A percentile compares a stretch with the other conserved stretches of the same genome.
phyloP scores from a whole-genome alignment of 768 basidiomycete species.

The Boletus rufocinnamomeus region DNA sequence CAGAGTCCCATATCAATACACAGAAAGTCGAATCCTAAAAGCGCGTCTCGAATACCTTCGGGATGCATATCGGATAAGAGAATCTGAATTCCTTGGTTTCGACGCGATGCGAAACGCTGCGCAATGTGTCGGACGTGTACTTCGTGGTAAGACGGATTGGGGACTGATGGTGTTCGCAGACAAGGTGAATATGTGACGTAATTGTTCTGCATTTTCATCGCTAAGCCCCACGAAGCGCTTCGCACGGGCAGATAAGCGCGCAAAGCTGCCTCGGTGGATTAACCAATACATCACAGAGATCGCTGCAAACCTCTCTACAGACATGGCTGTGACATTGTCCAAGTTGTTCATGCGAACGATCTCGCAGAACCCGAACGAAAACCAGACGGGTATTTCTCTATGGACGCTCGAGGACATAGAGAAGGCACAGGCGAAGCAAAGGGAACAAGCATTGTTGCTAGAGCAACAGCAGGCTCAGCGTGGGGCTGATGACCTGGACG shows the following conservation, averaged over 20 bases:
- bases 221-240: conserved; percentile 62
- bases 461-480: conserved; percentile 33
- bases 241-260: conserved; percentile 88
- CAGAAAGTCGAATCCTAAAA: conserved; percentile 95
- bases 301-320: conserved; percentile 94
- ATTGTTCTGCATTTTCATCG: not conserved
- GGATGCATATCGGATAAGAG: conserved; percentile 97
- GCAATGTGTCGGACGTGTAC: conserved; percentile 96
- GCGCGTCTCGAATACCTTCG: conserved; percentile 96
- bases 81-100: conserved; percentile 98
- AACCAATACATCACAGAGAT: conserved; percentile 99
- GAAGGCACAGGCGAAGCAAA: conserved; percentile 81
- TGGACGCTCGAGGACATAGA: conserved; percentile 95
- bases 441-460: conserved; percentile 56
- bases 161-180: conserved; percentile 99
- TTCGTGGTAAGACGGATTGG: conserved; percentile 99
- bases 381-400: conserved; percentile 89
- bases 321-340: conserved; percentile 93
- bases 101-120: conserved; percentile 99
- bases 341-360: conserved; percentile 99
- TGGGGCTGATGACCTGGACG: conserved; percentile 36
- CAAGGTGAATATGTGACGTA: conserved; percentile 58
- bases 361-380: conserved; percentile 96
- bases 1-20: conserved; percentile 96
- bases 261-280: conserved; percentile 97